phyloP scores from a whole-genome alignment of 2,329 filamentous ascomycete species.

The Neopestalotiopsis clavispora region DNA sequence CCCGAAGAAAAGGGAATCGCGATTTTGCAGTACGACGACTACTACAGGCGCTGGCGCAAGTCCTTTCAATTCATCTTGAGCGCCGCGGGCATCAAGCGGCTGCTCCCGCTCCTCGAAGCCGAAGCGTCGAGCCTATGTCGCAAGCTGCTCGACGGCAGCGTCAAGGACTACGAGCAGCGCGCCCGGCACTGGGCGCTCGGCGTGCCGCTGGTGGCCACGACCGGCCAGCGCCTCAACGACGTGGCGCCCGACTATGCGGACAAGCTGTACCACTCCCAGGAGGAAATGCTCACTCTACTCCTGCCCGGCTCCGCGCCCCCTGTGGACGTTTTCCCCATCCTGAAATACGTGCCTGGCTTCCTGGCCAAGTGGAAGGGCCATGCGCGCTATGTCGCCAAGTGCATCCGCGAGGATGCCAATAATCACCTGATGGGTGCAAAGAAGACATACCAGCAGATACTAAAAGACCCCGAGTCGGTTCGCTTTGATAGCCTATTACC shows the following conservation, averaged over 20 bases:
- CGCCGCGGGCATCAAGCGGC: constrained; percentile 11
- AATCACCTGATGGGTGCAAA: constrained; percentile 10
- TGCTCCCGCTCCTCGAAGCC: constrained; percentile 17
- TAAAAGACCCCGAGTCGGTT: constrained; percentile 8
- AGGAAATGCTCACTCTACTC: background rate
- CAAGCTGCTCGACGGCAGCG: constrained; percentile 7
- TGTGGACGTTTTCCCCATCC: constrained; percentile 21
- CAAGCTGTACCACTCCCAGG: constrained; percentile 4
- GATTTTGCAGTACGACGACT: constrained; percentile 18
- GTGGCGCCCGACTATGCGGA: background rate
- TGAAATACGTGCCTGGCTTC: constrained; percentile 21
- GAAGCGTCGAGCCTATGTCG: constrained; percentile 16
- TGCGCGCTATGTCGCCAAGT: constrained; percentile 1
- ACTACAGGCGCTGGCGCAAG: constrained; percentile 19
- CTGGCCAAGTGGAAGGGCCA: constrained; percentile 18
- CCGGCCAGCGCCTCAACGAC: constrained; percentile 9
- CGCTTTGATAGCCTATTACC: constrained; percentile 14
- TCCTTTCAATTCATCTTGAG: constrained; percentile 16
- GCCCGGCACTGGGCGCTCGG: constrained; percentile 12
- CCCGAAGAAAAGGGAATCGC: constrained; percentile 15
- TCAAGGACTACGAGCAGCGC: constrained; percentile 1
- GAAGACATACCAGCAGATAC: background rate
- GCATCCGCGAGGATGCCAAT: background rate
- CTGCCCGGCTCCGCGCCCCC: constrained; percentile 20
- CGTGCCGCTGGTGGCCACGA: constrained; percentile 15